Percentiles rank a stretch among this genome's conserved stretches.
These are phyloP conservation scores for Penicillium argentinense DNA, from an alignment of 495 filamentous ascomycete species.

Conservation along the genomic window DNA sequence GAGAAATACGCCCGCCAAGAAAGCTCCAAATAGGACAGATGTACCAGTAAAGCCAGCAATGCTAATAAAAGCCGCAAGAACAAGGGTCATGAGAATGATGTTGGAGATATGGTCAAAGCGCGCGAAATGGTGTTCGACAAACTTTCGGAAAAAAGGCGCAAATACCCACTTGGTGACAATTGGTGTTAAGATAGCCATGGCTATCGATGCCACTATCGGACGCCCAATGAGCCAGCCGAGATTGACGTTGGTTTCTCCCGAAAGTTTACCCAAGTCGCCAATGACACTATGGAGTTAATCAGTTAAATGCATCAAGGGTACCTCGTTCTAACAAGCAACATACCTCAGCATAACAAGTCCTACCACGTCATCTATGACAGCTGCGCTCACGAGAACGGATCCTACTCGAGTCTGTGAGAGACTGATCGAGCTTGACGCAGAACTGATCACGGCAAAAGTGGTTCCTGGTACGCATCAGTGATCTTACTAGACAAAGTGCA, in stretches of 20 bases:
- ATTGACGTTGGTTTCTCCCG: slow-evolving; percentile 28
- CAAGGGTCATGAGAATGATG: slow-evolving; percentile 39
- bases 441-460: slow-evolving; percentile 34
- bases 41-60: slow-evolving; percentile 60
- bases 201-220: slow-evolving; percentile 56
- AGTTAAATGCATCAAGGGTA: background rate
- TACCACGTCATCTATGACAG: slow-evolving; percentile 81
- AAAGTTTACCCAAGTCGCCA: slow-evolving; percentile 37
- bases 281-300: slow-evolving; percentile 45
- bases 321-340: background rate
- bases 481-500: background rate
- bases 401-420: slow-evolving; percentile 34
- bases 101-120: slow-evolving; percentile 31
- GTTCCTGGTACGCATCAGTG: slow-evolving; percentile 19
- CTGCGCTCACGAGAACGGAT: slow-evolving; percentile 53
- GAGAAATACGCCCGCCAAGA: slow-evolving; percentile 59
- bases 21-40: slow-evolving; percentile 66
- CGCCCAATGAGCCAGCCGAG: slow-evolving; percentile 47
- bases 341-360: slow-evolving; percentile 71
- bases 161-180: slow-evolving; percentile 47
- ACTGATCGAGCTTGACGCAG: slow-evolving; percentile 24
- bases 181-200: slow-evolving; percentile 50
- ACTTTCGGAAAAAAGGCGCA: slow-evolving; percentile 40
- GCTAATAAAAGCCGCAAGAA: slow-evolving; percentile 49
- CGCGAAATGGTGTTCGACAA: slow-evolving; percentile 33